Evolutionary conservation across 1,284 basidiomycete species (phyloP), one percentile per base, ranked within the genome.

Genomic region (Testicularia cyperi): DNA sequence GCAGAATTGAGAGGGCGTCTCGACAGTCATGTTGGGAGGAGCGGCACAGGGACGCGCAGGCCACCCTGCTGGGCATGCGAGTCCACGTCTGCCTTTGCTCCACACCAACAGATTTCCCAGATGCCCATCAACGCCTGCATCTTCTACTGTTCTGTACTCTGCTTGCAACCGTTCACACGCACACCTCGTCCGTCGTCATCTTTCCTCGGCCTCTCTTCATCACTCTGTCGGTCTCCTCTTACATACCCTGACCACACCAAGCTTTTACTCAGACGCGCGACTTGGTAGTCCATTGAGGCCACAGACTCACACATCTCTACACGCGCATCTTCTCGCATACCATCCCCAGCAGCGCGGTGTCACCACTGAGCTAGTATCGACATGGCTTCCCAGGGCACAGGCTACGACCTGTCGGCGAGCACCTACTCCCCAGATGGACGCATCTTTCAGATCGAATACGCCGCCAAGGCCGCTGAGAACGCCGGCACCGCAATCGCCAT

Each of bases 401-500:
- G 94, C 46, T 97, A 97, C 81, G 94, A 98, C 83, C 86, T 97
- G 53, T 96, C 92, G 47, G 90, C 94, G 34, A 94, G 90, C 74
- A 98, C 94, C 37, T 98, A 98, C 82, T 96, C 92, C 28, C 94
- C 94, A 49, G 94, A 98, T 79, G 94, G 94, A 20, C 86, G 95
- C 65, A 91, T 98, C 77, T 98, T 98, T 77, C 34, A 72, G 90
- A 89, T 98, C 78, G 95, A 98, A 80, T 98, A 98, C 77, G 95
- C 95, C 39, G 87, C 86, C 80, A 98, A 98, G 80, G 92, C 95
- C 24, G 94, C 97, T 45, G 95, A 98, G 79, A 95, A 95, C 79
- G 91, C 94, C 29, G 95, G 95, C 86, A 78, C 77, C 4, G 77
- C 71, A 16, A 77, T 78, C 41, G 92, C 91, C 24, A 81, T 99